phyloP scores from a whole-genome alignment of 176 grass and related monocot genomes.

The Chrysopogon serrulatus region DNA sequence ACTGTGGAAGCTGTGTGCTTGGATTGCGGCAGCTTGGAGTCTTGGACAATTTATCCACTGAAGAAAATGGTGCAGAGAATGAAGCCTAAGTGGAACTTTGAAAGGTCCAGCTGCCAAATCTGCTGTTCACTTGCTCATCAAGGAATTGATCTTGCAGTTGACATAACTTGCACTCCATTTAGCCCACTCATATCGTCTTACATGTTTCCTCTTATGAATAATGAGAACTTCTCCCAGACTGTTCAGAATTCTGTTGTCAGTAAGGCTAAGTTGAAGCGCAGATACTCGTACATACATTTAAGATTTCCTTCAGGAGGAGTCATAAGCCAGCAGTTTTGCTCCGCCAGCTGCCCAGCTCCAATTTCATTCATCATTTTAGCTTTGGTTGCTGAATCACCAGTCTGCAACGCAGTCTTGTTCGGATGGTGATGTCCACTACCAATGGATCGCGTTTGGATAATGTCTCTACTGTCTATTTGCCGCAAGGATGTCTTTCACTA shows the following conservation, averaged over 20 bases:
- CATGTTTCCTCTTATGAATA: not conserved
- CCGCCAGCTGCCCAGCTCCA: not conserved
- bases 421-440: not conserved
- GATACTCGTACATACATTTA: no score
- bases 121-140: not conserved
- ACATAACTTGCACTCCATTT: not conserved
- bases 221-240: no score
- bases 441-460: not conserved
- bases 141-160: not conserved
- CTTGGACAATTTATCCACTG: not conserved
- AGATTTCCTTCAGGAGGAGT: no score
- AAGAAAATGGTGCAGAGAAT: not conserved
- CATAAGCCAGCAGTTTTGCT: not conserved
- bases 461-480: no score
- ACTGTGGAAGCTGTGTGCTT: not conserved
- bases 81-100: not conserved
- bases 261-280: no score
- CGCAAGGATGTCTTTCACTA: no score
- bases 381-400: not conserved
- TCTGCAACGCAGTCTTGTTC: not conserved
- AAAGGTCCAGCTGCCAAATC: not conserved
- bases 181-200: not conserved
- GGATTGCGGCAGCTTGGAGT: not conserved
- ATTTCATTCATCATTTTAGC: not conserved
- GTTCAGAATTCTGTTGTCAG: no score